A percentile compares a stretch with the other conserved stretches of the same genome.
Conservation (phyloP, 257 asterid species). For the Haberlea rhodopensis region DNA sequence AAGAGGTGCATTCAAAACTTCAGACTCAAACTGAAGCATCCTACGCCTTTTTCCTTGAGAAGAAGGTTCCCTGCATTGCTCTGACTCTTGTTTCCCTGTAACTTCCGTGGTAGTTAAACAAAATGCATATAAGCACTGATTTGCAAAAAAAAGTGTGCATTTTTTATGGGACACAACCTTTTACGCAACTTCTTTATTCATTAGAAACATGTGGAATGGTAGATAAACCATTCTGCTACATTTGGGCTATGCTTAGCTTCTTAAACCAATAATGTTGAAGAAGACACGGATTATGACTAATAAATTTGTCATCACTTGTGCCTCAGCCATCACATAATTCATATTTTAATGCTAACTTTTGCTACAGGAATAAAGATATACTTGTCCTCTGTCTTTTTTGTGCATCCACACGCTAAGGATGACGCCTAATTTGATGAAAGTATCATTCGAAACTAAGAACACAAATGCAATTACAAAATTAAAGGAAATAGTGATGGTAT, state of each 20-base stretch:
- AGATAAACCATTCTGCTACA: conserved; percentile 10
- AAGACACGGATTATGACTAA: conserved; percentile 9
- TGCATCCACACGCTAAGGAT: conserved; percentile 7
- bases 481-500: background rate
- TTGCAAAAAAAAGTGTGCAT: background rate
- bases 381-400: background rate
- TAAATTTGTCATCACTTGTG: no score
- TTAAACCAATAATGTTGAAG: conserved; percentile 6
- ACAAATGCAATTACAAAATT: background rate
- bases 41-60: conserved; percentile 79
- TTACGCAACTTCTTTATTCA: conserved; percentile 10
- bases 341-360: background rate
- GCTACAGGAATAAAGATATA: background rate
- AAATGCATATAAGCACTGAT: conserved; percentile 16
- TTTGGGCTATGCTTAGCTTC: conserved; percentile 1
- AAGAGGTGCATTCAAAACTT: conserved; percentile 45
- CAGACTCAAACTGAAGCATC: conserved; percentile 73
- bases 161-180: conserved; percentile 4
- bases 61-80: conserved; percentile 43
- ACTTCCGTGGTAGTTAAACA: conserved; percentile 43
- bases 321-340: background rate
- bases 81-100: conserved; percentile 40
- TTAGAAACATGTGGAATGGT: background rate
- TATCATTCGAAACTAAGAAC: background rate
- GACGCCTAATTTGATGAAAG: background rate